Evolutionary conservation across 179 eudicot genomes (phyloP), one percentile per base, ranked within the genome.

Genomic region (Nepenthes alata): DNA sequence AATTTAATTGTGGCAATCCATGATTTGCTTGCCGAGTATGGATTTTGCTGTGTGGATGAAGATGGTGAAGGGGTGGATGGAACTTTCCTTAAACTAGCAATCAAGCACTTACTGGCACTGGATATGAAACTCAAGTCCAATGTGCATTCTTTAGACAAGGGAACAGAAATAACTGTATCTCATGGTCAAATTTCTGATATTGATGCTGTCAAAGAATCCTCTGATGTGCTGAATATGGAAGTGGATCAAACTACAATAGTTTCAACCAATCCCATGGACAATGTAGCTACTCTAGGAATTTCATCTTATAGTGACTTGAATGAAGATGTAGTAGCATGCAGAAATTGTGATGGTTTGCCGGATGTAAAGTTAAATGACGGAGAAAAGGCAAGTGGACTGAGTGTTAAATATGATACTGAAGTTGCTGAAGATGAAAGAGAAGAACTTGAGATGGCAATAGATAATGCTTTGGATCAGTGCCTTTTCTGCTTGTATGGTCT

Each of bases 401-500:
- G 35, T 54, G 51, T 64, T 53, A 77, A 72, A 51, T 53, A 66
- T 67, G 81, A 66, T 44, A 50, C 69, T 57, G 82, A 75, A 65
- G 75, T 87, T 68, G 73, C 70, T 65, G 95, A 87, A 66, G 97
- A 85, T 66, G 97, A 89, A 79, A 82, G 70, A 69, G 99, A 94
- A 73, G 97, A 94, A 60, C 97, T 90, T 72, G 97, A 94, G 77
- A 67, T 77, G 55, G 81, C 52, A 70, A 87, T 94, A 72, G 99
- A 94, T 67, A 77, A 71, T 80, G 95, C 95, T 72, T 76, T 94
- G 75, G 94, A 90, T 81, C 99, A 90, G 77, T 89, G 95, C 44
- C 89, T 94, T 77, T 85, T 82, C 72, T 94, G 99, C 75, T 77
- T 94, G 63, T 94, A 94, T 76, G 99, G 99, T 61, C 81, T 94